Evolutionary conservation across 2,329 filamentous ascomycete genomes (phyloP), one percentile per base, ranked within the genome.

Genomic region (Trichoderma gracile): DNA sequence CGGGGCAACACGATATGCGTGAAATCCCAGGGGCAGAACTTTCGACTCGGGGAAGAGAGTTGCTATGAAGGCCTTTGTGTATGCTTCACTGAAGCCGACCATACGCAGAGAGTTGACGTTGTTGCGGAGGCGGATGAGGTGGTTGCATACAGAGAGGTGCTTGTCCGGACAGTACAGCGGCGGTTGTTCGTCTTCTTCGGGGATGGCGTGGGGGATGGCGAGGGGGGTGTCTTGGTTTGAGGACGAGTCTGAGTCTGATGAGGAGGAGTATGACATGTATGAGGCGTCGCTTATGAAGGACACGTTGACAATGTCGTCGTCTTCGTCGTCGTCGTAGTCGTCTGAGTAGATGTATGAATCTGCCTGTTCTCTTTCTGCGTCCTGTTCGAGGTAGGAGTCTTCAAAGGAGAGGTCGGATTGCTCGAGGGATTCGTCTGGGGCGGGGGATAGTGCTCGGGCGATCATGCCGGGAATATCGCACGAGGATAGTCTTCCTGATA

Each of bases 81-180:
- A 78, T 0, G 53, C 14, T 14, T 76, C 71, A 64, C 68, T 71
- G 66, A 79, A 78, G 2, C 78, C 78, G 23, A 73, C 76, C 62
- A 79, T 72, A 19, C 78, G 73, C 7, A 75, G 65, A 0, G 75
- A 74, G 40, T 69, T 65, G 50, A 79, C 61, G 1, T 71, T 69
- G 5, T 71, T 74, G 12, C 66, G 68, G 2, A 79, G 73, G 1
- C 63, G 67, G 5, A 72, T 38, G 3, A 79, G 66, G 19, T 70
- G 69, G 53, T 75, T 71, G 65, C 73, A 78, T 17, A 78, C 69
- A 10, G 61, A 14, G 25, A 78, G 71, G 43, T 73, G 68, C 2
- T 68, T 65, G 19, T 78, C 73, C 9, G 73, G 71, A 40, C 76
- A 77, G 65, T 73, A 77, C 8, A 19, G 21, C 0, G 42, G 7